A percentile compares a stretch with the other conserved stretches of the same genome.
Conservation (phyloP, 176 grass and related monocot genomes). For the Bothriochloa decipiens region DNA sequence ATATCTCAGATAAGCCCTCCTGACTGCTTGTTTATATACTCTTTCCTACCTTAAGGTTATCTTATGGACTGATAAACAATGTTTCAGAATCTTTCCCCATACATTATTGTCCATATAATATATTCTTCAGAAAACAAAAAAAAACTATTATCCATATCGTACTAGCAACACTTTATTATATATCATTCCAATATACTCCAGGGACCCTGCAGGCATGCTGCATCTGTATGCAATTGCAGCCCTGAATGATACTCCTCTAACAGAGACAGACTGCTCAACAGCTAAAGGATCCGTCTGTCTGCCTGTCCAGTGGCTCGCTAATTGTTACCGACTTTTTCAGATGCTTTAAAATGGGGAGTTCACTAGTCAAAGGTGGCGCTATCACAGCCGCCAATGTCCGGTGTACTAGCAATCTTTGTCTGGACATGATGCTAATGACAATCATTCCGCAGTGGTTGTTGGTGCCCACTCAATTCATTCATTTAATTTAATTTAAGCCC, state of each 20-base stretch:
- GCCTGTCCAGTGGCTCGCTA: background rate
- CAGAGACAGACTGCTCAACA: conserved; percentile 27
- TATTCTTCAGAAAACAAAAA: background rate
- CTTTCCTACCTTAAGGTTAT: too few species aligned
- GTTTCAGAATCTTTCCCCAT: background rate
- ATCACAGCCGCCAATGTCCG: conserved; percentile 17
- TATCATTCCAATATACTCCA: background rate
- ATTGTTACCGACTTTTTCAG: background rate
- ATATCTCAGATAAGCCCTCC: background rate
- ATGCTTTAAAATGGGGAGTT: conserved; percentile 32
- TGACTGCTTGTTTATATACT: background rate
- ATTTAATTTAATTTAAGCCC: background rate
- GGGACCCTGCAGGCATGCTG: background rate
- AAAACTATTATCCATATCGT: background rate
- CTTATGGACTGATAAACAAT: background rate
- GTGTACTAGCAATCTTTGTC: conserved; percentile 36
- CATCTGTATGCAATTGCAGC: background rate
- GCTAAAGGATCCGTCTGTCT: background rate
- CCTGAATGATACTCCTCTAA: background rate
- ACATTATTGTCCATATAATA: background rate
- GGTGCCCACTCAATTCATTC: conserved; percentile 3
- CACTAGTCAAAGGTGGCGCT: background rate
- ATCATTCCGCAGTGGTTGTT: conserved; percentile 20
- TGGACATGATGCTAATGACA: conserved; percentile 17
- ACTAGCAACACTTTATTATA: background rate